Percentiles rank a stretch among this genome's conserved stretches.
Evolutionary conservation across 345 rosid genomes (phyloP).

Genomic region (Eucalyptus regnans): DNA sequence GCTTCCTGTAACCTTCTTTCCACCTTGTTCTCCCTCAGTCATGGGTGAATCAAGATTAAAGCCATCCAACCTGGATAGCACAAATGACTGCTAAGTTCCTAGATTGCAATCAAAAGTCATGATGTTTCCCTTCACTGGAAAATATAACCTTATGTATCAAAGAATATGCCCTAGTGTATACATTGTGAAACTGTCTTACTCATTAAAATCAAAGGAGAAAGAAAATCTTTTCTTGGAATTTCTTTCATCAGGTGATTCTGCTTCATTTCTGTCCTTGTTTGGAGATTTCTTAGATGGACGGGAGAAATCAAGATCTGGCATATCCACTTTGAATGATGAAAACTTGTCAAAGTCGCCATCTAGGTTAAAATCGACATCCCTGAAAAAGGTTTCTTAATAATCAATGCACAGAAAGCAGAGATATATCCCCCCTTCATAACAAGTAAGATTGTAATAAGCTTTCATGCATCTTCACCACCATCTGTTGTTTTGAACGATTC

Average conservation of each 20-base stretch:
- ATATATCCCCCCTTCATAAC: background rate
- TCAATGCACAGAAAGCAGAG: background rate
- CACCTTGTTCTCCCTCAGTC: slow-evolving; percentile 18
- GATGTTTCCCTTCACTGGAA: background rate
- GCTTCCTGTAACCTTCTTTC: slow-evolving; percentile 8
- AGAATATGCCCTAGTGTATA: background rate
- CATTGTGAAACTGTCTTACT: slow-evolving; percentile 11
- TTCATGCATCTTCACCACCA: background rate
- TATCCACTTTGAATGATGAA: slow-evolving; percentile 69
- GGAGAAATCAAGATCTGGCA: slow-evolving; percentile 80
- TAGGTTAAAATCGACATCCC: slow-evolving; percentile 83
- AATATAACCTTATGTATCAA: background rate
- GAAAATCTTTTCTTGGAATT: background rate
- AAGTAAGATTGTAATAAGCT: background rate
- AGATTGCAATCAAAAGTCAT: background rate
- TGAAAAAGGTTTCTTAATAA: background rate
- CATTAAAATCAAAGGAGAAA: slow-evolving; percentile 11
- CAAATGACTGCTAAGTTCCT: background rate
- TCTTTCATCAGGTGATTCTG: slow-evolving; percentile 6
- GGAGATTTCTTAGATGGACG: slow-evolving; percentile 30
- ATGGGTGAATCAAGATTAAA: slow-evolving; percentile 37
- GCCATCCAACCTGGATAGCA: slow-evolving; percentile 38
- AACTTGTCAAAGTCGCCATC: slow-evolving; percentile 65
- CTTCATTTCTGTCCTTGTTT: slow-evolving; percentile 45
- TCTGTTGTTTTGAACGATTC: background rate